A percentile compares a stretch with the other conserved stretches of the same genome.
phyloP scores from a whole-genome alignment of 2,329 filamentous ascomycete species.

The Geosmithia morbida region DNA sequence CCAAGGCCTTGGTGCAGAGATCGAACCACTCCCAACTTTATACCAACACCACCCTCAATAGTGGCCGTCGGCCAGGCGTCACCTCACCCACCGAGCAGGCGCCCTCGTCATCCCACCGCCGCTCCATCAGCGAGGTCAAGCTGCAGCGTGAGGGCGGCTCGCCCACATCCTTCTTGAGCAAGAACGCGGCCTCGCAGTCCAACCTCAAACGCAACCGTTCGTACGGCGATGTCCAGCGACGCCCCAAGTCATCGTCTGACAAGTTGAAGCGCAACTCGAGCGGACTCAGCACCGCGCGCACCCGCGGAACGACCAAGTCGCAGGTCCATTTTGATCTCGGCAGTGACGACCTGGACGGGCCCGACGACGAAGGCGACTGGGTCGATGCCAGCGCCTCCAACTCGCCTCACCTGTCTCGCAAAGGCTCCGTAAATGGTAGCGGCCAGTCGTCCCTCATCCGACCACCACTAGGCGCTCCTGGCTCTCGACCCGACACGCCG shows the following conservation, averaged over 20 bases:
- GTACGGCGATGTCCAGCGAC: slow-evolving; percentile 37
- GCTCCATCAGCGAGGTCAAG: slow-evolving; percentile 34
- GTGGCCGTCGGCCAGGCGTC: slow-evolving; percentile 16
- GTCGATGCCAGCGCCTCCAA: slow-evolving; percentile 51
- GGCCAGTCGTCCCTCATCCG: slow-evolving; percentile 28
- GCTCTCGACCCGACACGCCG: slow-evolving; percentile 20
- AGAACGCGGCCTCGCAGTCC: slow-evolving; percentile 37
- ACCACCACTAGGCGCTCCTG: slow-evolving; percentile 15
- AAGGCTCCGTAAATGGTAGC: slow-evolving; percentile 33
- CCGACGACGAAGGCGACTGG: slow-evolving; percentile 44
- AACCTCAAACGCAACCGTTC: slow-evolving; percentile 47
- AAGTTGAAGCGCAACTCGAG: slow-evolving; percentile 38
- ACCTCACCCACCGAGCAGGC: slow-evolving; percentile 23
- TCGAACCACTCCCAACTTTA: slow-evolving; percentile 17
- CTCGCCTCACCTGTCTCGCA: slow-evolving; percentile 36
- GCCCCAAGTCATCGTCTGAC: slow-evolving; percentile 34
- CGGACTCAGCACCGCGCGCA: slow-evolving; percentile 25
- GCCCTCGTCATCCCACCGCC: slow-evolving; percentile 22
- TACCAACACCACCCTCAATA: slow-evolving; percentile 2
- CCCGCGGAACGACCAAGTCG: slow-evolving; percentile 24
- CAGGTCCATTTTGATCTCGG: slow-evolving; percentile 53
- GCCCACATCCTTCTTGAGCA: slow-evolving; percentile 25
- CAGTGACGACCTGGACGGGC: slow-evolving; percentile 18
- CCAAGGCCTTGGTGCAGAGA: slow-evolving; percentile 23
- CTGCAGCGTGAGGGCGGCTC: slow-evolving; percentile 29